Conservation (phyloP, 805 yeast species). For the Candida morakotiae region DNA sequence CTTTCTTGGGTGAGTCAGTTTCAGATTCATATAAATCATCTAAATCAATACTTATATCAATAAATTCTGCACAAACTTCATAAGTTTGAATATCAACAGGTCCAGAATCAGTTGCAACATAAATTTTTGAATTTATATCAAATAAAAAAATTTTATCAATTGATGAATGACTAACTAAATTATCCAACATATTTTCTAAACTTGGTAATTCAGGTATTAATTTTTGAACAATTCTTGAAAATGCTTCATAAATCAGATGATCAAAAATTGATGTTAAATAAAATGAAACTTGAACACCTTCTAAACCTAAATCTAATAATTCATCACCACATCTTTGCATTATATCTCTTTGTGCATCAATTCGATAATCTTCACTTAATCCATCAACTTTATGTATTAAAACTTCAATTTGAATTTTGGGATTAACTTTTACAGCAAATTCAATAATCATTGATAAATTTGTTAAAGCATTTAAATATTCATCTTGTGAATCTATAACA, state of each 20-base stretch:
- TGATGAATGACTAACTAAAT: constrained; percentile 81
- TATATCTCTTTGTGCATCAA: constrained; percentile 94
- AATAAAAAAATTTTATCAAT: constrained; percentile 92
- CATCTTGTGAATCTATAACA: constrained; percentile 94
- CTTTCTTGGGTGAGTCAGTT: constrained; percentile 17
- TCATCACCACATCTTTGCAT: constrained; percentile 96
- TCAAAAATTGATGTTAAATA: constrained; percentile 93
- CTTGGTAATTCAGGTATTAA: constrained; percentile 84
- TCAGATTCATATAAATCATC: constrained; percentile 57
- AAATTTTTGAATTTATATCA: constrained; percentile 88
- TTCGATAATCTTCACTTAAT: constrained; percentile 83
- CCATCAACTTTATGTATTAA: constrained; percentile 96
- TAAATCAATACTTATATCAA: constrained; percentile 88
- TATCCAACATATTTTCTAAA: constrained; percentile 83
- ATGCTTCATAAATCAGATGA: constrained; percentile 93
- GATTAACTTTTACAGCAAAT: constrained; percentile 80
- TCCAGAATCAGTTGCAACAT: constrained; percentile 92
- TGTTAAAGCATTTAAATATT: constrained; percentile 85
- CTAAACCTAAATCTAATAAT: constrained; percentile 80
- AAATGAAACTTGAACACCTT: constrained; percentile 86
- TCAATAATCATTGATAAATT: constrained; percentile 85
- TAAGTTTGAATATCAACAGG: constrained; percentile 95
- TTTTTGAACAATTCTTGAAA: constrained; percentile 88
- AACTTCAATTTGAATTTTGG: constrained; percentile 83
- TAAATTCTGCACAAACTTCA: constrained; percentile 95